Evolutionary conservation across 345 rosid genomes (phyloP), one percentile per base, ranked within the genome.

Genomic region (Salix brachista): DNA sequence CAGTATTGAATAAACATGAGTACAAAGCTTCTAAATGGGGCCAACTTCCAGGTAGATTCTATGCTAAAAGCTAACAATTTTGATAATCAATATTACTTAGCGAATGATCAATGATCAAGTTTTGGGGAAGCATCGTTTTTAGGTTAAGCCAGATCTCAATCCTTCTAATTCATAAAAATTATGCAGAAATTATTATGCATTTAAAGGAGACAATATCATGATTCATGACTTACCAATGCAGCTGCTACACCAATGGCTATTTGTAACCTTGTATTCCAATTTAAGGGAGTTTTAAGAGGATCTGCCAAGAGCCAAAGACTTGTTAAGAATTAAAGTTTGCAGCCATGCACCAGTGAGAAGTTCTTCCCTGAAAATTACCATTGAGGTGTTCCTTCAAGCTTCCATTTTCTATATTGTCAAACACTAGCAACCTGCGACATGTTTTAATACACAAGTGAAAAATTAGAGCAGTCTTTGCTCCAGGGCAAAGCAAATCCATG

Each of bases 231-330:
- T 85, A 93, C 99, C 88, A 96, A 61, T 82, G 99, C 98, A 72
- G 99, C 98, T 65, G 93, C 90, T n/a, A 96, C 96, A 25, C 98
- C 97, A 41, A 81, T 81, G 30, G 96, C 96, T 84, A 93, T 90
- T 44, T 86, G 88, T 74, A 90, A 82, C 76, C 99, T 93, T 36
- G 91, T 84, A 79, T 83, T 89, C 99, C 99, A 96, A 80, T 91
- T 87, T 86, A 96, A 83, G 62, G 98, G 98, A 78, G 97, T 96
- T 85, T 78, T 93, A 4, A 93, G 89, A 74, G 98, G 99, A 91
- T 96, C 99, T 96, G 89, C 65, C 54, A 85, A 78, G 77, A 77
- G 73, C 70, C 30, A 79, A 75, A 19, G 14, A 26, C 8, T 76
- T 41, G 36, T 25, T 2, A 75, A 41, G 37, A 70, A 52, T 74